phyloP scores from a whole-genome alignment of 2,329 filamentous ascomycete species.

The Neopestalotiopsis rosae region DNA sequence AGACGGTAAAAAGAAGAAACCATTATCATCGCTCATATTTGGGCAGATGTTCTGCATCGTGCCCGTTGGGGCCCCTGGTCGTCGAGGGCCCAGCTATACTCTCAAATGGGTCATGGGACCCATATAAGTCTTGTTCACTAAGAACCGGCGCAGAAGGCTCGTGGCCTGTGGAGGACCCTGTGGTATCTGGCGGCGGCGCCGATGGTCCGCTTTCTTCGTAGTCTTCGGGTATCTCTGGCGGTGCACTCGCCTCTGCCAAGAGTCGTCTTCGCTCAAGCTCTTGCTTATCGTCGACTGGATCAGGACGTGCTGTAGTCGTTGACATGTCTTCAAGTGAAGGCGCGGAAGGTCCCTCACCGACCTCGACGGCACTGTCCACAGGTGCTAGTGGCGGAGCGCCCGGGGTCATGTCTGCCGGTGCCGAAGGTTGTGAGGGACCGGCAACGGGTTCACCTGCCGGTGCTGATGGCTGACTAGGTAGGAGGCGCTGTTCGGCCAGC shows the following conservation, averaged over 20 bases:
- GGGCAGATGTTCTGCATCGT: slow-evolving; percentile 36
- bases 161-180: slow-evolving; percentile 28
- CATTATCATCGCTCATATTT: slow-evolving; percentile 39
- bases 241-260: slow-evolving; percentile 57
- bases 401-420: slow-evolving; percentile 11
- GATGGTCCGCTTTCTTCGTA: slow-evolving; percentile 41
- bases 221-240: slow-evolving; percentile 50
- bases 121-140: slow-evolving; percentile 30
- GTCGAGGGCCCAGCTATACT: slow-evolving; percentile 57
- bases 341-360: slow-evolving; percentile 44
- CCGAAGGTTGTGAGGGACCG: slow-evolving; percentile 46
- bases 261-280: slow-evolving; percentile 66
- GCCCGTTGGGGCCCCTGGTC: slow-evolving; percentile 29
- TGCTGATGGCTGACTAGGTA: slow-evolving; percentile 79
- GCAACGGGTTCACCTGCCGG: slow-evolving; percentile 36
- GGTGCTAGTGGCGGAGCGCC: background rate
- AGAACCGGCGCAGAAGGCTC: slow-evolving; percentile 38
- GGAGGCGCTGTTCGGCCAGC: slow-evolving; percentile 76
- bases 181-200: slow-evolving; percentile 23
- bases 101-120: slow-evolving; percentile 36
- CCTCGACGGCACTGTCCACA: background rate
- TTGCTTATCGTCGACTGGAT: slow-evolving; percentile 70
- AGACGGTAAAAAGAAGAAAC: background rate
- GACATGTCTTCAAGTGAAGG: slow-evolving; percentile 53
- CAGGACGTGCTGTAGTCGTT: slow-evolving; percentile 28